Percentiles rank a stretch among this genome's conserved stretches.
phyloP scores from a whole-genome alignment of 2,329 filamentous ascomycete genomes.

The Aspergillus sergii region DNA sequence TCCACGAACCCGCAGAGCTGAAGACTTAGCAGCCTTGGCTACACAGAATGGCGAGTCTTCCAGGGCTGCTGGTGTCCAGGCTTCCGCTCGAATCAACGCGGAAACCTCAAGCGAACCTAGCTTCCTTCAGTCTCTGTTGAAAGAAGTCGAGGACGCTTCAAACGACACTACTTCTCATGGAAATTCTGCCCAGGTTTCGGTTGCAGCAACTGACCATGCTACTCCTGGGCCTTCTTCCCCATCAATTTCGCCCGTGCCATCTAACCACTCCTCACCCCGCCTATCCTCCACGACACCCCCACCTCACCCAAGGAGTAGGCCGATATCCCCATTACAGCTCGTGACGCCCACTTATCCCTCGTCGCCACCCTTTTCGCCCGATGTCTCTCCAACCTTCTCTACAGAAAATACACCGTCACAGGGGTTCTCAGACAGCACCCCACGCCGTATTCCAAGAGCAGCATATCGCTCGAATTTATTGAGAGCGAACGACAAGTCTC shows the following conservation, averaged over 20 bases:
- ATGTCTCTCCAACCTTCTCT: conserved; percentile 68
- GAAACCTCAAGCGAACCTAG: conserved; percentile 63
- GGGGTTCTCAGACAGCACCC: conserved; percentile 20
- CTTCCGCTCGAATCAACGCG: conserved; percentile 35
- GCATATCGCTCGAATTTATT: conserved; percentile 23
- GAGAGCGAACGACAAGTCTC: conserved; percentile 66
- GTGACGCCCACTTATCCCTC: conserved; percentile 32
- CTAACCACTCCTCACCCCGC: conserved; percentile 43
- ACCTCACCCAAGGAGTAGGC: conserved; percentile 34
- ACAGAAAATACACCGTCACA: conserved; percentile 12
- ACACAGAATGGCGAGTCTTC: conserved; percentile 46
- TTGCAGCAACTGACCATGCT: conserved; percentile 37
- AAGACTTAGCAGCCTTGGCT: conserved; percentile 52
- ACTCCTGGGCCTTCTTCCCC: conserved; percentile 46
- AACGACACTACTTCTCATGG: conserved; percentile 33
- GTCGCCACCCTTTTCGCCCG: conserved; percentile 62
- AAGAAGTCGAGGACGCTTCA: conserved; percentile 73
- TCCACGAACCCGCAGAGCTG: conserved; percentile 73
- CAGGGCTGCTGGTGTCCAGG: conserved; percentile 33
- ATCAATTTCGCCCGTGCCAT: conserved; percentile 44
- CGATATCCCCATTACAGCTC: conserved; percentile 40
- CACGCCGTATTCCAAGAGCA: conserved; percentile 29
- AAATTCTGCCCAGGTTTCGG: conserved; percentile 39
- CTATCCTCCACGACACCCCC: conserved; percentile 44
- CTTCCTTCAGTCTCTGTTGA: conserved; percentile 82